Percentiles rank a stretch among this genome's conserved stretches.
Evolutionary conservation across 257 asterid species (phyloP).

Genomic region (Pogostemon cablin): DNA sequence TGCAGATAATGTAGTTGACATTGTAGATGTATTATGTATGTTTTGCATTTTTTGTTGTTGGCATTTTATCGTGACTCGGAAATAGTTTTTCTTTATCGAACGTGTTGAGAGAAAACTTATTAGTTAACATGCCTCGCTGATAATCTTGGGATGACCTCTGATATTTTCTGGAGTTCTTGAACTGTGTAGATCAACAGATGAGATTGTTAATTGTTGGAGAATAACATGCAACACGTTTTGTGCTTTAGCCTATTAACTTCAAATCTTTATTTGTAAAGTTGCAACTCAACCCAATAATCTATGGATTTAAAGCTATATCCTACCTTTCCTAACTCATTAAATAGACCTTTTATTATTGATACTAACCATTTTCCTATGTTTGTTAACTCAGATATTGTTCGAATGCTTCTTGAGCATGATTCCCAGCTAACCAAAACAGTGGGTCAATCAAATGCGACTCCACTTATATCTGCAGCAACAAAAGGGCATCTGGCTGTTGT

Average conservation of each 20-base stretch:
- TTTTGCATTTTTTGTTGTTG: background rate
- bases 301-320: background rate
- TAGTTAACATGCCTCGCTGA: background rate
- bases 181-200: background rate
- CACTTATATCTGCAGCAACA: slow-evolving; percentile 71
- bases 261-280: background rate
- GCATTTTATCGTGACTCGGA: background rate
- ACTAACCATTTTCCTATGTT: background rate
- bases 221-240: background rate
- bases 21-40: background rate
- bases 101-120: background rate
- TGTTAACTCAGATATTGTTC: slow-evolving; percentile 51
- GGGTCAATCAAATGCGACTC: slow-evolving; percentile 72
- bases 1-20: background rate
- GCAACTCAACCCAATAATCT: background rate
- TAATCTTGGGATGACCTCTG: background rate
- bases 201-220: background rate
- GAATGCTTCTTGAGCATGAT: slow-evolving; percentile 61
- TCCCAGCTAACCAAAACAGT: slow-evolving; percentile 57
- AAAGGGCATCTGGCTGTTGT: slow-evolving; percentile 66
- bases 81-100: background rate
- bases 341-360: background rate
- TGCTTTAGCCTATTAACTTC: background rate
- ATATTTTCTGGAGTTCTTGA: too few relatives aligned
- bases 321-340: slow-evolving; percentile 11